A percentile compares a stretch with the other conserved stretches of the same genome.
These are phyloP conservation scores for Kurtzmaniella quercitrusa DNA, from an alignment of 1,139 yeast genomes.

Conservation along the genomic window DNA sequence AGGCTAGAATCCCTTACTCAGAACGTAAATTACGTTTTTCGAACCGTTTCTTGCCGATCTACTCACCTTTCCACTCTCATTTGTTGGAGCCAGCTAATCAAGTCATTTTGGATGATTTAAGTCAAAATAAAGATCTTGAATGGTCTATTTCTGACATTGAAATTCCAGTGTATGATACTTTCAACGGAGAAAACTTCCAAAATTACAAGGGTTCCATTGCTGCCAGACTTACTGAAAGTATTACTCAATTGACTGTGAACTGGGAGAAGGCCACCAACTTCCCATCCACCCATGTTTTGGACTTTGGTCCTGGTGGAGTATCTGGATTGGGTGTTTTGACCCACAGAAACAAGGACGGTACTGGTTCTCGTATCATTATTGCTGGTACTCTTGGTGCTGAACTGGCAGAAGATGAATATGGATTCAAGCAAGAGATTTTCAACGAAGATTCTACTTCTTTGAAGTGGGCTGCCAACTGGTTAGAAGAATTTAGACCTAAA, in stretches of 20 bases:
- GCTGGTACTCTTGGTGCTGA: constrained; percentile 82
- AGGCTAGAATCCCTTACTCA: constrained; percentile 87
- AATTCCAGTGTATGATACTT: constrained; percentile 92
- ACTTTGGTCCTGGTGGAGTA: constrained; percentile 98
- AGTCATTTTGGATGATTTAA: constrained; percentile 62
- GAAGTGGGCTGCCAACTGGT: constrained; percentile 89
- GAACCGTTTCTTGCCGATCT: constrained; percentile 90
- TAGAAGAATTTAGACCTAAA: constrained; percentile 80
- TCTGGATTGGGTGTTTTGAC: constrained; percentile 96
- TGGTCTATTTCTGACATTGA: constrained; percentile 54
- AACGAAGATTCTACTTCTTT: constrained; percentile 62
- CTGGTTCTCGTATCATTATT: constrained; percentile 90
- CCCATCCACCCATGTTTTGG: constrained; percentile 80
- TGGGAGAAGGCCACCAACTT: constrained; percentile 91
- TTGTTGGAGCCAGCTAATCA: constrained; percentile 71
- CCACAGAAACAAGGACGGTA: constrained; percentile 97
- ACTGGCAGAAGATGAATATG: constrained; percentile 71
- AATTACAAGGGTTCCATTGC: constrained; percentile 34
- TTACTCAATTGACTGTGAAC: constrained; percentile 84
- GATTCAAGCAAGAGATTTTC: constrained; percentile 93
- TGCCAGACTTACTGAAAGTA: constrained; percentile 70
- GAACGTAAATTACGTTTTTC: constrained; percentile 92
- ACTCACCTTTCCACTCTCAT: constrained; percentile 96
- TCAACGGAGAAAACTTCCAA: constrained; percentile 77
- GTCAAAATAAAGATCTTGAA: constrained; percentile 46